Evolutionary conservation across 1,284 basidiomycete species (phyloP).

Genomic region (Irpex rosettiformis): DNA sequence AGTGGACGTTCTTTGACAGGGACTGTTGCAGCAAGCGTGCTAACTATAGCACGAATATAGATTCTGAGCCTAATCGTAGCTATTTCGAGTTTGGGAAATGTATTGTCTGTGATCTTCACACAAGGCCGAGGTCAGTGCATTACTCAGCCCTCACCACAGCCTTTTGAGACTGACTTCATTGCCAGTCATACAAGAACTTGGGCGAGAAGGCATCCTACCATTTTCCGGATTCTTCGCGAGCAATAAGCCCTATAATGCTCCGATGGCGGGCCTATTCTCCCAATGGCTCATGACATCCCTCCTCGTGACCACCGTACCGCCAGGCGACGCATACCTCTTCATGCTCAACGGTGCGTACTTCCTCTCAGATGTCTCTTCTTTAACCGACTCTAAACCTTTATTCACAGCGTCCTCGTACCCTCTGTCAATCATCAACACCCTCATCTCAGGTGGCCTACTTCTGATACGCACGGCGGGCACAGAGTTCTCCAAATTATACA

Average conservation of each 20-base stretch:
- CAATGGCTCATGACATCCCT: constrained; percentile 54
- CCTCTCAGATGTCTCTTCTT: background rate
- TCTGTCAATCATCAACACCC: constrained; percentile 49
- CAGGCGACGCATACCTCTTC: constrained; percentile 68
- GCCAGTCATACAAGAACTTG: constrained; percentile 69
- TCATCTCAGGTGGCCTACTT: constrained; percentile 58
- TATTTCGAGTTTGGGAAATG: constrained; percentile 58
- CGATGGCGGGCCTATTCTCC: constrained; percentile 52
- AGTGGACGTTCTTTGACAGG: too few species aligned
- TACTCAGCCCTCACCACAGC: background rate
- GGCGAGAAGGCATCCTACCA: constrained; percentile 62
- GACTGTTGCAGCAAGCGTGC: too few species aligned
- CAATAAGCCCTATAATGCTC: constrained; percentile 61
- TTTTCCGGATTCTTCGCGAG: constrained; percentile 59
- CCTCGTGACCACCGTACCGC: constrained; percentile 48
- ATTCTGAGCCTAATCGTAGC: constrained; percentile 58
- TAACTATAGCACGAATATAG: constrained; percentile 36
- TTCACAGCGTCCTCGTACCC: background rate
- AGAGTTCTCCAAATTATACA: constrained; percentile 28
- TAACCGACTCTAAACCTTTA: background rate
- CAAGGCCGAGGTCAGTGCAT: constrained; percentile 51
- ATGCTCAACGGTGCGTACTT: constrained; percentile 51
- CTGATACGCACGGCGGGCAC: constrained; percentile 49
- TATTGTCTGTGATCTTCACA: constrained; percentile 57
- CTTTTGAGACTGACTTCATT: background rate